Evolutionary conservation across 208 protist species (phyloP).

Genomic region (Giardia muris): DNA sequence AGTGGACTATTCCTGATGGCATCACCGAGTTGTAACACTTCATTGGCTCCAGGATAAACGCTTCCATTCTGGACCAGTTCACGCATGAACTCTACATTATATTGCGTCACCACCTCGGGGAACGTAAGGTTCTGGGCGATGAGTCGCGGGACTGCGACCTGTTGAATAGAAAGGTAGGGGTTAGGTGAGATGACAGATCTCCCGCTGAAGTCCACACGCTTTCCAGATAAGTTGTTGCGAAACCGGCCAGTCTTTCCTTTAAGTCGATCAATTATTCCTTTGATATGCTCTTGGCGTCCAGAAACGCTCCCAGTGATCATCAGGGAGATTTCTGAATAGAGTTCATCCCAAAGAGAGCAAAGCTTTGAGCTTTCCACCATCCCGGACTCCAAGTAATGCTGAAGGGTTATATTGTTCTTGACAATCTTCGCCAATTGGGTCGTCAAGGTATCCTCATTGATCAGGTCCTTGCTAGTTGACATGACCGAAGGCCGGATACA

Average conservation of each 20-base stretch:
- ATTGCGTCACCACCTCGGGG: constrained; percentile 67
- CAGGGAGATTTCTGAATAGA: constrained; percentile 68
- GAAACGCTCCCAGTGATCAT: constrained; percentile 44
- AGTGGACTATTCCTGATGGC: background rate
- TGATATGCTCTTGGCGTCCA: background rate
- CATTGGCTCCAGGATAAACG: background rate
- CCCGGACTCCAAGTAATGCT: constrained; percentile 46
- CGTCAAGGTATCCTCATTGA: constrained; percentile 95
- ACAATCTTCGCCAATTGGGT: constrained; percentile 73
- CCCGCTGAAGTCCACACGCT: constrained; percentile 95
- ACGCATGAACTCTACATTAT: constrained; percentile 72
- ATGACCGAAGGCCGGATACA: constrained; percentile 79
- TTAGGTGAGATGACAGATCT: constrained; percentile 98
- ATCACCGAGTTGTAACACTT: background rate
- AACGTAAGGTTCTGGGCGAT: constrained; percentile 87
- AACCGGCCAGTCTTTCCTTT: constrained; percentile 97
- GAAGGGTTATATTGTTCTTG: constrained; percentile 49
- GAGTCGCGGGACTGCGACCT: constrained; percentile 83
- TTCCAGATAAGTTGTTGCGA: constrained; percentile 90
- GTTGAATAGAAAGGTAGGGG: constrained; percentile 84
- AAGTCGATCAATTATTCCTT: constrained; percentile 73
- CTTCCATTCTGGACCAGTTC: constrained; percentile 35
- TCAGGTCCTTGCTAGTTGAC: constrained; percentile 37
- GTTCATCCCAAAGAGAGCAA: constrained; percentile 74
- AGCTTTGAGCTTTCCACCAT: constrained; percentile 48